Evolutionary conservation across 495 filamentous ascomycete species (phyloP).

Genomic region (Antarctomyces pellizariae): DNA sequence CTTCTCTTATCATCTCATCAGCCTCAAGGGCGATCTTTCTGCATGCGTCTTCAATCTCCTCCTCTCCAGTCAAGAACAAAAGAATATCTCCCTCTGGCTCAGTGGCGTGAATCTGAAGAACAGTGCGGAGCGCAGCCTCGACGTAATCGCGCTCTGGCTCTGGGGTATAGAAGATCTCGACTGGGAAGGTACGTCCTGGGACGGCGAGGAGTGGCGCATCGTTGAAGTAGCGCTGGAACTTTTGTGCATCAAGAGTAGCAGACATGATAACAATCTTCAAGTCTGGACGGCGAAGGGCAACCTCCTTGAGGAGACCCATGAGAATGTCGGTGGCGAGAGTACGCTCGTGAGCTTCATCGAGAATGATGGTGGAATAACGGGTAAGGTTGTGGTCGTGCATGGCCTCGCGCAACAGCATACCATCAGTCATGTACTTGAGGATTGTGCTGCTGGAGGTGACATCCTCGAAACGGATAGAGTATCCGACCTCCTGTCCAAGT

Average conservation of each 20-base stretch:
- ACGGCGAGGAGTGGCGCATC: slow-evolving; percentile 83
- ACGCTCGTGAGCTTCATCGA: slow-evolving; percentile 94
- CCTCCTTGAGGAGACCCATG: slow-evolving; percentile 83
- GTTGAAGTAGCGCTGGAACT: slow-evolving; percentile 96
- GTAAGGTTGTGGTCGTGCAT: slow-evolving; percentile 88
- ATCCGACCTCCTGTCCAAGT: slow-evolving; percentile 89
- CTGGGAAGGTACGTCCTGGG: slow-evolving; percentile 84
- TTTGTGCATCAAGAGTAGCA: slow-evolving; percentile 86
- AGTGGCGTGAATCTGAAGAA: slow-evolving; percentile 83
- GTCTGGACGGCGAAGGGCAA: slow-evolving; percentile 54
- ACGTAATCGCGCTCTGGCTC: slow-evolving; percentile 94
- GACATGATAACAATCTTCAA: slow-evolving; percentile 98
- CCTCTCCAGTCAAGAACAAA: slow-evolving; percentile 91
- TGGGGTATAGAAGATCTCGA: slow-evolving; percentile 96
- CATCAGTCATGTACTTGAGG: slow-evolving; percentile 99
- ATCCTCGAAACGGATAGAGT: slow-evolving; percentile 98
- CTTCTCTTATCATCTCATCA: slow-evolving; percentile 76
- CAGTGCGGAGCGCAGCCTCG: slow-evolving; percentile 80
- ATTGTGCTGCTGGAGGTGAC: slow-evolving; percentile 76
- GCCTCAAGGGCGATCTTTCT: slow-evolving; percentile 76
- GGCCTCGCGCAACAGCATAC: slow-evolving; percentile 93
- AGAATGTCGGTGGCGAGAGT: slow-evolving; percentile 88
- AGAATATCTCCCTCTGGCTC: slow-evolving; percentile 90
- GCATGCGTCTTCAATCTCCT: slow-evolving; percentile 94
- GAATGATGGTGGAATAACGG: slow-evolving; percentile 92